Percentiles rank a stretch among this genome's conserved stretches.
These are phyloP conservation scores for Xylaria venustula DNA, from an alignment of 495 filamentous ascomycete genomes.

Conservation along the genomic window DNA sequence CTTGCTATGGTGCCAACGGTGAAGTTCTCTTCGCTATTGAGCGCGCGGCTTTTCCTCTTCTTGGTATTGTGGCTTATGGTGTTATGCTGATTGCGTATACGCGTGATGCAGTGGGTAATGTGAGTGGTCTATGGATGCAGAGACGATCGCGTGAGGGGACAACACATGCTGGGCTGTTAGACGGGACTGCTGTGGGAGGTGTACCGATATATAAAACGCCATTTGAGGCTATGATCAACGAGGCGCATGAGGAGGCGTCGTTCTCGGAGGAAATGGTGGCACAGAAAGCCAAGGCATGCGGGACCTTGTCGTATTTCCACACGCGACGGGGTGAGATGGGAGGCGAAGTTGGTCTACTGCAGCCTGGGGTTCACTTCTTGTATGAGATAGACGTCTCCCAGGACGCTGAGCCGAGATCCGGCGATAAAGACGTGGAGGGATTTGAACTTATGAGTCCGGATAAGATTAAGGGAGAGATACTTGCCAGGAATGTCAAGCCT, in stretches of 20 bases:
- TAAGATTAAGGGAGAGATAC: slow-evolving; percentile 35
- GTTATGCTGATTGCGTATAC: slow-evolving; percentile 43
- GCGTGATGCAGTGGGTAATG: not conserved
- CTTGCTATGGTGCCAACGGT: slow-evolving; percentile 57
- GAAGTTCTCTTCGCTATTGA: slow-evolving; percentile 4
- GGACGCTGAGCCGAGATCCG: slow-evolving; percentile 28
- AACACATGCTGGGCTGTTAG: slow-evolving; percentile 44
- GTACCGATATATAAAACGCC: slow-evolving; percentile 31
- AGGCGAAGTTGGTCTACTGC: slow-evolving; percentile 37
- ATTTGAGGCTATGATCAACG: slow-evolving; percentile 36
- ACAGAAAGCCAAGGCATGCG: slow-evolving; percentile 18
- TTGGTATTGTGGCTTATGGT: slow-evolving; percentile 42
- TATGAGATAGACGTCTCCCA: slow-evolving; percentile 41
- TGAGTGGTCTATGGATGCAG: slow-evolving; percentile 43
- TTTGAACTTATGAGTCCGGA: slow-evolving; percentile 41
- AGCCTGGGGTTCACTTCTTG: slow-evolving; percentile 40
- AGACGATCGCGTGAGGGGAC: slow-evolving; percentile 32
- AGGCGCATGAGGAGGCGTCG: slow-evolving; percentile 45
- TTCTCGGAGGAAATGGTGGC: slow-evolving; percentile 24
- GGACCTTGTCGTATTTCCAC: slow-evolving; percentile 33
- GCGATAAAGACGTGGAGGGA: slow-evolving; percentile 42
- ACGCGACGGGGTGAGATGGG: slow-evolving; percentile 15
- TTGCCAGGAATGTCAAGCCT: slow-evolving; percentile 39
- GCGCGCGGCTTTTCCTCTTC: slow-evolving; percentile 30
- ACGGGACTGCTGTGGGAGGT: slow-evolving; percentile 46